Conservation (phyloP, 2,329 filamentous ascomycete species). For the Diplodia mutila region DNA sequence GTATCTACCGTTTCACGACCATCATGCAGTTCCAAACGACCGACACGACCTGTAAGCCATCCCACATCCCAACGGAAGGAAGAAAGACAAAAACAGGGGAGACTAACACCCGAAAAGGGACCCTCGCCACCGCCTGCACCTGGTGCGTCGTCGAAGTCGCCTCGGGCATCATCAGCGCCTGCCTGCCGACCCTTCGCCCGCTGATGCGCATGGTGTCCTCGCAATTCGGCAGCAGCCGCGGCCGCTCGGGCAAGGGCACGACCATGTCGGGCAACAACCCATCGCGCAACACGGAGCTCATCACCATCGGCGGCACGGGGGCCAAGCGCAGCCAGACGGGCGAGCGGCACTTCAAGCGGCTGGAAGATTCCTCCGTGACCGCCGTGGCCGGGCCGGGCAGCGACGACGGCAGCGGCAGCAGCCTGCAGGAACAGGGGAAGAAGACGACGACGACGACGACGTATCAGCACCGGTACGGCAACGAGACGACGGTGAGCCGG, state of each 20-base stretch:
- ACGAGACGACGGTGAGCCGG: neutral
- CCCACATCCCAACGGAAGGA: too few species aligned
- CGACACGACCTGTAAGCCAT: conserved; percentile 26
- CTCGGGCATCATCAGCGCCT: conserved; percentile 29
- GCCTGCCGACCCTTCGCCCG: conserved; percentile 29
- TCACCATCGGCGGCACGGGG: conserved; percentile 18
- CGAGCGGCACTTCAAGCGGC: conserved; percentile 23
- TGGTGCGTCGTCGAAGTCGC: conserved; percentile 31
- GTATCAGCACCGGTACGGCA: neutral
- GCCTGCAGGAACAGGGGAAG: too few species aligned
- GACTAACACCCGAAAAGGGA: neutral
- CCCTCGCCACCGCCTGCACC: conserved; percentile 28
- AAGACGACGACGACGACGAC: too few species aligned
- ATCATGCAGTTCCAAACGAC: conserved; percentile 28
- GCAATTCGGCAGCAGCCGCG: conserved; percentile 23
- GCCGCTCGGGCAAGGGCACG: neutral
- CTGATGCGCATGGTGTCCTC: conserved; percentile 28
- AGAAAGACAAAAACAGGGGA: neutral
- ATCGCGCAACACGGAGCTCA: conserved; percentile 15
- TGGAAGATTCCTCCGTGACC: neutral
- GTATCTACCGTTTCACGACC: conserved; percentile 29
- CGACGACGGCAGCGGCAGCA: neutral
- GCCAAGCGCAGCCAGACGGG: conserved; percentile 20
- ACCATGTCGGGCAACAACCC: neutral
- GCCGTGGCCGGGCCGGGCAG: conserved; percentile 1